A percentile compares a stretch with the other conserved stretches of the same genome.
These are phyloP conservation scores for Prorocentrum cordatum DNA, from an alignment of 169 alveolate species.

Conservation along the genomic window DNA sequence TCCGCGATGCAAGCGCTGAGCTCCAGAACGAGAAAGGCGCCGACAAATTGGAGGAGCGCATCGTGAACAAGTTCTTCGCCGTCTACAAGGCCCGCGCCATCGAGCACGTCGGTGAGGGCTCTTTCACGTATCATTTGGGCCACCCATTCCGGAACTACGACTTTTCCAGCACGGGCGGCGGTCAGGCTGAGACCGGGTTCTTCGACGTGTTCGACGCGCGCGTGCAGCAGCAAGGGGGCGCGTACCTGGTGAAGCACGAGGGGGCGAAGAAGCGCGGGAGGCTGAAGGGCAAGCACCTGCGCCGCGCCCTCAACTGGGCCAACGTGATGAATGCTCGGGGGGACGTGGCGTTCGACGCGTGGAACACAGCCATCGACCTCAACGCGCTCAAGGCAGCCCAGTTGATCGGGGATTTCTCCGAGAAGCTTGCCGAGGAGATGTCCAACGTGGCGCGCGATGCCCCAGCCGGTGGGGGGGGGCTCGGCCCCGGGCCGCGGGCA, in stretches of 20 bases:
- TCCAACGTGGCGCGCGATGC: background rate
- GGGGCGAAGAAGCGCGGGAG: background rate
- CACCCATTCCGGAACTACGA: constrained; percentile 18
- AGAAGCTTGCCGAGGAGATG: background rate
- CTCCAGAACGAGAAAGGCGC: background rate
- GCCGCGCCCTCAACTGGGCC: constrained; percentile 3
- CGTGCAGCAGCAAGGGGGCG: background rate
- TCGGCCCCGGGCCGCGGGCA: background rate
- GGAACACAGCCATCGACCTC: background rate
- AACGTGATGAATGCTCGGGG: background rate
- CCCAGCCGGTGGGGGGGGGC: background rate
- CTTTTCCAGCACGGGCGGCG: background rate
- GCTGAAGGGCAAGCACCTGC: constrained; percentile 32
- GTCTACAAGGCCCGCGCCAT: background rate
- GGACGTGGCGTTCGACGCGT: background rate
- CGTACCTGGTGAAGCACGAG: background rate
- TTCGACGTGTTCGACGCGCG: background rate
- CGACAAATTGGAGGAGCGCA: background rate
- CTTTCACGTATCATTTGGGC: background rate
- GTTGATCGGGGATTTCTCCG: background rate
- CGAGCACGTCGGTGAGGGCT: background rate
- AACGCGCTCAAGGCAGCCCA: background rate
- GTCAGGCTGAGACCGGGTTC: background rate
- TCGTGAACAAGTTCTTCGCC: background rate
- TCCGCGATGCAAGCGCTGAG: background rate